These are phyloP conservation scores for Pseudogymnoascus sp. DNA, from an alignment of 2,329 filamentous ascomycete genomes.

Conservation along the genomic window DNA sequence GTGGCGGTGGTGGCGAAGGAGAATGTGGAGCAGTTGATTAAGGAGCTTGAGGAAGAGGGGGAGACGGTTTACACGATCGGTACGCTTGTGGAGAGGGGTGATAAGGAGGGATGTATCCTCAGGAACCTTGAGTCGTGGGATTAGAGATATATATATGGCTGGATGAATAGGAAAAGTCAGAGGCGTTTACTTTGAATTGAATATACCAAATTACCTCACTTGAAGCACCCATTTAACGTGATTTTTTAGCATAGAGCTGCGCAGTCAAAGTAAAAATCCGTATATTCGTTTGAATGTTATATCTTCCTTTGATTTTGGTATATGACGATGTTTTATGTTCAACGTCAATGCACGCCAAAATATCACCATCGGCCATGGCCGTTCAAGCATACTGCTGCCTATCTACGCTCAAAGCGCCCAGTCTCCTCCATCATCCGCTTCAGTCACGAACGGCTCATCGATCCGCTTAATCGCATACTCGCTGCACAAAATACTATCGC, in stretches of 20 bases:
- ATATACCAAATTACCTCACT: not conserved
- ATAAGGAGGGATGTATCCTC: constrained; percentile 54
- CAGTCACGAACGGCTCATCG: constrained; percentile 80
- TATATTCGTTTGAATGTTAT: not conserved
- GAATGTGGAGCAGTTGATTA: constrained; percentile 52
- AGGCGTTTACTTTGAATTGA: constrained; percentile 7
- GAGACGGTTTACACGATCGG: constrained; percentile 76
- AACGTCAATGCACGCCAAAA: not conserved
- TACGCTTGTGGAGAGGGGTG: constrained; percentile 51
- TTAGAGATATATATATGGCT: constrained; percentile 13
- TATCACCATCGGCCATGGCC: not conserved
- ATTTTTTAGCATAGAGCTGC: not conserved
- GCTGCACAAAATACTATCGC: constrained; percentile 74
- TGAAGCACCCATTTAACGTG: not conserved
- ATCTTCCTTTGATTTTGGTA: not conserved
- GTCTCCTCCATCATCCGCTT: constrained; percentile 65
- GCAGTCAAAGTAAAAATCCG: not conserved
- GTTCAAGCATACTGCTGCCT: not conserved
- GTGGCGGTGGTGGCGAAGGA: constrained; percentile 67
- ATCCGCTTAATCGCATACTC: constrained; percentile 92
- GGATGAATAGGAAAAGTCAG: not conserved
- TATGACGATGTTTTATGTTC: not conserved
- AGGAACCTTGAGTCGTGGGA: constrained; percentile 41
- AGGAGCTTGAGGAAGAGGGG: constrained; percentile 55
- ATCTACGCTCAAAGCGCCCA: constrained; percentile 56